Base-by-base conservation (phyloP, 169 alveolate genomes). In the Cryptosporidium meleagridis region DNA sequence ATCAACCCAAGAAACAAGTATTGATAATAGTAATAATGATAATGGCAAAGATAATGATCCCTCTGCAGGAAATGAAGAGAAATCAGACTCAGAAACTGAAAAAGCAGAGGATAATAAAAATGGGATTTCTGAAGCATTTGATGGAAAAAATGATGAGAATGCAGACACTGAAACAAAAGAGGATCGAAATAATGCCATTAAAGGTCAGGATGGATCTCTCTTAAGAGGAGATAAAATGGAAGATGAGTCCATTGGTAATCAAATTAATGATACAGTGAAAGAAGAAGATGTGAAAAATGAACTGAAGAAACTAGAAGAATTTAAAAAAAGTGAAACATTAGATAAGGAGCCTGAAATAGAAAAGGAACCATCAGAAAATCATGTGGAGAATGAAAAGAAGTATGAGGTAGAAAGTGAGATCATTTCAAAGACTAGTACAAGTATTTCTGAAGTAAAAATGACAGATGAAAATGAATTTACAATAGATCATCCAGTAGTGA, bases 391-490 rank as follows among this genome's bases (percentile, higher is more conserved):
- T 14, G 86, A 73, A 23, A 58, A 44, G 39, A 71, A 73, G 53
- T 73, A 73, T 29, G 26, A 37, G 16, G 55, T 73, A 16, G 58
- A 53, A 70, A 73, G 86, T 35, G 86, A 73, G 86, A n/a, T 59
- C 0, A 44, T 69, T 26, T 44, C 62, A 6, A 23, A 73, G 23
- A 41, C 44, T 1, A 44, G 33, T 41, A 37, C 6, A 35, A 26
- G 8, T 29, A 53, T 14, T 31, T 29, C 71, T 6, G 70, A 52
- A 16, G 70, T 55, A 23, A 73, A 7, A 0, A 55, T 55, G 41
- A 73, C 86, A n/a, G 86, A 53, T 33, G 71, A 73, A 55, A 73
- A 73, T 41, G 71, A 73, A 61, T 73, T 53, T 35, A 33, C 86
- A 23, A 59, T 73, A 10, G 70, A 31, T 23, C 33, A 31, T 12